Evolutionary conservation across 192 early-diverging fungal genomes (phyloP).

Genomic region (Diversispora epigaea): DNA sequence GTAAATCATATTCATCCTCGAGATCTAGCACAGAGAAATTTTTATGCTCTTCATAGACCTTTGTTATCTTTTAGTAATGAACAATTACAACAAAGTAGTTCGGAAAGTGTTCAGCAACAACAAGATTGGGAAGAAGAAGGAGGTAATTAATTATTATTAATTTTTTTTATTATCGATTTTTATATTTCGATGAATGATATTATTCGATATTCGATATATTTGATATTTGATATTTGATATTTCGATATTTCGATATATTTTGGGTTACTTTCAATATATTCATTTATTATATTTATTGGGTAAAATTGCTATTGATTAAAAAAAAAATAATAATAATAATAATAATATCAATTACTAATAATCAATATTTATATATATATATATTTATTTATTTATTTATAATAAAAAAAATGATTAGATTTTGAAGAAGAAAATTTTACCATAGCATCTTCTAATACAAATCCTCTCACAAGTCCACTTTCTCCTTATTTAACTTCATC

Average conservation of each 20-base stretch:
- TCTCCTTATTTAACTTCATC: slow-evolving; percentile 1
- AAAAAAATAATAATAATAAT: not conserved
- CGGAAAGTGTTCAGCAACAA: not conserved
- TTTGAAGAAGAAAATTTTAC: not conserved
- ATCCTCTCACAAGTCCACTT: not conserved
- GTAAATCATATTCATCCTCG: slow-evolving; percentile 5
- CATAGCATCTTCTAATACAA: not conserved
- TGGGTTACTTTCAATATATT: too few relatives aligned
- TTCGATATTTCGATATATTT: too few relatives aligned
- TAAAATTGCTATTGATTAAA: too few relatives aligned
- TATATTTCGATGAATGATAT: too few relatives aligned
- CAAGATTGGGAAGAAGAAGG: slow-evolving; percentile 16
- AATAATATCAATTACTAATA: not conserved
- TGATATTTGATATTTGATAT: too few relatives aligned
- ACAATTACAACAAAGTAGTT: not conserved
- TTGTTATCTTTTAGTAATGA: slow-evolving; percentile 33
- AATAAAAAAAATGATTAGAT: not conserved
- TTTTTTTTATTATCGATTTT: not conserved
- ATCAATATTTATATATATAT: not conserved
- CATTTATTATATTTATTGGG: too few relatives aligned
- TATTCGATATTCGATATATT: too few relatives aligned
- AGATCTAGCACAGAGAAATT: slow-evolving; percentile 56
- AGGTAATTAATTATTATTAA: not conserved
- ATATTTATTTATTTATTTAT: not conserved
- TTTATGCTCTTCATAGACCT: slow-evolving; percentile 61